These are phyloP conservation scores for Vaccinium myrtillus DNA, from an alignment of 148 eudicot genomes.

Conservation along the genomic window DNA sequence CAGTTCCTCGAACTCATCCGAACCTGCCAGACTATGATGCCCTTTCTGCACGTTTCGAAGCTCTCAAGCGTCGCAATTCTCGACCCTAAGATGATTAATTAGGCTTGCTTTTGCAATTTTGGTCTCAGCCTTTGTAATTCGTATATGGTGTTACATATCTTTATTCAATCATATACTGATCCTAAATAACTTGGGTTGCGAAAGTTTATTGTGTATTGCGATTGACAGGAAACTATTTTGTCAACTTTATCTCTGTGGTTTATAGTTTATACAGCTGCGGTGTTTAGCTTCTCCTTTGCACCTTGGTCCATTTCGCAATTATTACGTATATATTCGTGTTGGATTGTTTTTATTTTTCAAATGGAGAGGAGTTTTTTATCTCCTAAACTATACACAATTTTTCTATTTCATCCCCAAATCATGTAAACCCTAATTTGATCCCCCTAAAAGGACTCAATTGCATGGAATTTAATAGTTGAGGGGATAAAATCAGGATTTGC, in stretches of 20 bases:
- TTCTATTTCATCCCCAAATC: no score
- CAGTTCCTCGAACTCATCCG: slow-evolving; percentile 55
- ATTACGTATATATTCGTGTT: no score
- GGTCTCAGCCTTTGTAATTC: not conserved
- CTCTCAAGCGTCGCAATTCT: slow-evolving; percentile 65
- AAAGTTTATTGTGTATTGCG: not conserved
- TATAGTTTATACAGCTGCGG: not conserved
- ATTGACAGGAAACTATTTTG: slow-evolving; percentile 7
- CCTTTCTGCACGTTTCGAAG: slow-evolving; percentile 86
- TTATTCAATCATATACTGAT: slow-evolving; percentile 1
- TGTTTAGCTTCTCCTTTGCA: not conserved
- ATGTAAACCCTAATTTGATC: no score
- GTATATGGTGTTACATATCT: not conserved
- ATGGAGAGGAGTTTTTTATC: no score
- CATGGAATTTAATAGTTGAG: no score
- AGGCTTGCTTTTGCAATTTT: not conserved
- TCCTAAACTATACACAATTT: no score
- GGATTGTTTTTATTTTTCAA: no score
- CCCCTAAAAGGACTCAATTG: no score
- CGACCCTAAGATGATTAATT: slow-evolving; percentile 12
- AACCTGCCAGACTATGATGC: slow-evolving; percentile 87
- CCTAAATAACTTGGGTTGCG: not conserved
- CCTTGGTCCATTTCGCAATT: not conserved
- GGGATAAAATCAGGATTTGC: no score
- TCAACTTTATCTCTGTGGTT: not conserved